Conservation (phyloP, 2,329 filamentous ascomycete species). For the Exophiala calicioides region DNA sequence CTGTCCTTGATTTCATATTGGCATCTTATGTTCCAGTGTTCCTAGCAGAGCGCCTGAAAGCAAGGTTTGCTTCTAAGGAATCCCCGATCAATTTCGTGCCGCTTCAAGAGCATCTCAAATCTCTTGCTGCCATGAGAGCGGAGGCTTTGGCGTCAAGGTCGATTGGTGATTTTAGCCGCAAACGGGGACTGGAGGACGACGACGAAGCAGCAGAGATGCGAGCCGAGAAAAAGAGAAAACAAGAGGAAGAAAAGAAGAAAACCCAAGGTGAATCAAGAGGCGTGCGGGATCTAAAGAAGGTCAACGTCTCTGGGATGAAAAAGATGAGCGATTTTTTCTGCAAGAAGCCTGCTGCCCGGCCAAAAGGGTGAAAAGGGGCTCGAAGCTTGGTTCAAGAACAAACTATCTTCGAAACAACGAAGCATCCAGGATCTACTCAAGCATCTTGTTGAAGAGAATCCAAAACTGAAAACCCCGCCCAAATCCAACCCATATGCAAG, state of each 20-base stretch:
- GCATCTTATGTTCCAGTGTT: conserved; percentile 50
- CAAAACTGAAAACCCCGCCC: too few relatives aligned
- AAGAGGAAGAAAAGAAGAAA: conserved; percentile 83
- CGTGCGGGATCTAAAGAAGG: conserved; percentile 81
- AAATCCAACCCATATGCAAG: too few relatives aligned
- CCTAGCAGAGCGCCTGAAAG: conserved; percentile 34
- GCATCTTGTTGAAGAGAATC: too few relatives aligned
- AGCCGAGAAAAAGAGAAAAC: conserved; percentile 78
- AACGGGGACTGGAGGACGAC: conserved; percentile 47
- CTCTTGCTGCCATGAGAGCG: conserved; percentile 66
- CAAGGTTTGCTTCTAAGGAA: conserved; percentile 37
- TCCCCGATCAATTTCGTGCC: conserved; percentile 67
- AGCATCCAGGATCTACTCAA: too few relatives aligned
- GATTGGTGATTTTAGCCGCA: conserved; percentile 46
- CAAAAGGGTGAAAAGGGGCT: conserved; percentile 15
- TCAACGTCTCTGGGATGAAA: conserved; percentile 89
- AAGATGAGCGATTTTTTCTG: conserved; percentile 95
- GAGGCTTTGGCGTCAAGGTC: conserved; percentile 71
- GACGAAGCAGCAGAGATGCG: conserved; percentile 49
- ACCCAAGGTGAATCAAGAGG: conserved; percentile 74
- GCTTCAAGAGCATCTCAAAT: conserved; percentile 68
- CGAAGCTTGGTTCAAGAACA: too few relatives aligned
- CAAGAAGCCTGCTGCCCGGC: conserved; percentile 50
- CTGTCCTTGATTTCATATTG: conserved; percentile 52
- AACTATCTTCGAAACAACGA: too few relatives aligned